Conservation (phyloP, 768 basidiomycete genomes). For the Tylopilus intermedius region DNA sequence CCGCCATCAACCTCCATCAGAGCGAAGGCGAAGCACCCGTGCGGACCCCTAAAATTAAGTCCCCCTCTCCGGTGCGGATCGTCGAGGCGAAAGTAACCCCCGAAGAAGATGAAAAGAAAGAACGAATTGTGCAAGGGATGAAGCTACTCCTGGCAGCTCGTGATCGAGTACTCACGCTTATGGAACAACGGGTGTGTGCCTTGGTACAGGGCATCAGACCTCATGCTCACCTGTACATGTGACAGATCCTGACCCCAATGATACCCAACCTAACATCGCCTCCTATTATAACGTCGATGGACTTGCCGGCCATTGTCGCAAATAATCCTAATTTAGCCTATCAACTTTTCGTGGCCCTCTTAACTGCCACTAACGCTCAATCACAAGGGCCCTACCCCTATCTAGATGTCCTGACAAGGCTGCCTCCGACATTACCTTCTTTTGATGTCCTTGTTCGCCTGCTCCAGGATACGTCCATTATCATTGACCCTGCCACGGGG, state of each 20-base stretch:
- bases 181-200: constrained; percentile 61
- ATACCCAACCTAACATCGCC: constrained; percentile 41
- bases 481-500: constrained; percentile 37
- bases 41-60: constrained; percentile 1
- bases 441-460: constrained; percentile 72
- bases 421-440: constrained; percentile 68
- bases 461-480: constrained; percentile 53
- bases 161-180: constrained; percentile 65
- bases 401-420: constrained; percentile 56
- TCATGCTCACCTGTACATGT: neutral
- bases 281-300: constrained; percentile 59
- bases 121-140: constrained; percentile 58
- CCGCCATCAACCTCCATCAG: constrained; percentile 6
- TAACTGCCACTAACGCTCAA: constrained; percentile 35
- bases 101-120: constrained; percentile 55
- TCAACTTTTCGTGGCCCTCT: constrained; percentile 56
- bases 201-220: neutral
- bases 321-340: constrained; percentile 68
- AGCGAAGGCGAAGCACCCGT: constrained; percentile 1
- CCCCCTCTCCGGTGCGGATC: constrained; percentile 1
- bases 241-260: constrained; percentile 49
- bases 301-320: constrained; percentile 60
- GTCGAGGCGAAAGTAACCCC: constrained; percentile 28
- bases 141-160: constrained; percentile 64
- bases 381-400: constrained; percentile 41